Conservation (phyloP, 2,329 filamentous ascomycete genomes). For the Teratosphaeria pseudoeucalypti region DNA sequence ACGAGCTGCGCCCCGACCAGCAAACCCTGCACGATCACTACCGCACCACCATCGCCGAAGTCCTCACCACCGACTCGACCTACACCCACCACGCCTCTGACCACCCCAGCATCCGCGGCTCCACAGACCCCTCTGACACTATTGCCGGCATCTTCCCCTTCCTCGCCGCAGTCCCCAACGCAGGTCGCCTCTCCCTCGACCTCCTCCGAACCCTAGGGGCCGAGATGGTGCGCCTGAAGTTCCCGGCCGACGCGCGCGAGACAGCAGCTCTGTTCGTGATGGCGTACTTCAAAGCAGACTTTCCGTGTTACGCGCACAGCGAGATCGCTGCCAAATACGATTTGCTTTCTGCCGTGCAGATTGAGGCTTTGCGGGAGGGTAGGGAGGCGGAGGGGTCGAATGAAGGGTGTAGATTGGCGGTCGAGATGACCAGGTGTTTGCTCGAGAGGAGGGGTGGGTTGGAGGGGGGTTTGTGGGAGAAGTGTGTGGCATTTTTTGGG, state of each 20-base stretch:
- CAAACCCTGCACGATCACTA: background rate
- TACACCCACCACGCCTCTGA: background rate
- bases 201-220: background rate
- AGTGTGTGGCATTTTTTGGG: background rate
- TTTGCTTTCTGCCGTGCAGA: background rate
- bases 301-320: background rate
- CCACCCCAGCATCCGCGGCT: background rate
- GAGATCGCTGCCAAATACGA: background rate
- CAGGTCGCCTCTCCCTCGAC: background rate
- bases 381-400: background rate
- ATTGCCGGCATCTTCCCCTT: slow-evolving; percentile 1
- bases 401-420: background rate
- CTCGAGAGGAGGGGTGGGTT: background rate
- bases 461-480: background rate
- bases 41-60: background rate
- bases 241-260: background rate
- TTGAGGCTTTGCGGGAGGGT: background rate
- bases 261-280: background rate
- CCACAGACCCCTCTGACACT: background rate
- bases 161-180: background rate
- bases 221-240: background rate
- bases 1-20: background rate
- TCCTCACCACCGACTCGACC: background rate
- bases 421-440: background rate
- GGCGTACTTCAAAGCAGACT: background rate